Conservation (phyloP, 805 yeast species). For the Lipomyces kockii region DNA sequence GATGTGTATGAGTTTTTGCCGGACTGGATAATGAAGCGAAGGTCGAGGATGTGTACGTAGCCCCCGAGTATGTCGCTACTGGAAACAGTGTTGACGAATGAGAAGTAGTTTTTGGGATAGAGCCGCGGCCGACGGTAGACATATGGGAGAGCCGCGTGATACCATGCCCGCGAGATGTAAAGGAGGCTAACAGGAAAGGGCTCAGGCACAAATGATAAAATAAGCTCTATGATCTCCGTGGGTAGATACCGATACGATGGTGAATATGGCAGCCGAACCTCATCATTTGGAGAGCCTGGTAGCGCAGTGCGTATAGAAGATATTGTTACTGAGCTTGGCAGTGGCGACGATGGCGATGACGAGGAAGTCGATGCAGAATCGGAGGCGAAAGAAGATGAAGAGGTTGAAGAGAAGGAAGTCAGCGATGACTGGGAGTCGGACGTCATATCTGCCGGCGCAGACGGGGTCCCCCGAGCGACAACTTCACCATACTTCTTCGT, state of each 20-base stretch:
- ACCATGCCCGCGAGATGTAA: constrained; percentile 62
- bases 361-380: constrained; percentile 16
- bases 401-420: constrained; percentile 46
- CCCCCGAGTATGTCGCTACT: constrained; percentile 55
- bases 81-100: constrained; percentile 65
- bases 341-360: constrained; percentile 22
- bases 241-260: constrained; percentile 71
- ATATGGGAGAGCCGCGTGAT: constrained; percentile 62
- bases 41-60: constrained; percentile 67
- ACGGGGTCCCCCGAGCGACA: background rate
- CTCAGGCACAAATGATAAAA: constrained; percentile 80
- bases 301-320: background rate
- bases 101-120: constrained; percentile 66
- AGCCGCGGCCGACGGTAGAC: constrained; percentile 69
- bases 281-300: constrained; percentile 39
- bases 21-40: constrained; percentile 80
- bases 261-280: constrained; percentile 51
- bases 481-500: constrained; percentile 34
- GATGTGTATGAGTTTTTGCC: constrained; percentile 93
- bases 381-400: constrained; percentile 22
- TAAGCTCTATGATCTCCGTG: constrained; percentile 71
- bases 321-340: constrained; percentile 19
- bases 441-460: constrained; percentile 7
- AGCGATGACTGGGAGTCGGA: constrained; percentile 42
- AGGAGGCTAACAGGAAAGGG: constrained; percentile 40